Conservation (phyloP, 2,329 filamentous ascomycete species). For the Nemania sp. region DNA sequence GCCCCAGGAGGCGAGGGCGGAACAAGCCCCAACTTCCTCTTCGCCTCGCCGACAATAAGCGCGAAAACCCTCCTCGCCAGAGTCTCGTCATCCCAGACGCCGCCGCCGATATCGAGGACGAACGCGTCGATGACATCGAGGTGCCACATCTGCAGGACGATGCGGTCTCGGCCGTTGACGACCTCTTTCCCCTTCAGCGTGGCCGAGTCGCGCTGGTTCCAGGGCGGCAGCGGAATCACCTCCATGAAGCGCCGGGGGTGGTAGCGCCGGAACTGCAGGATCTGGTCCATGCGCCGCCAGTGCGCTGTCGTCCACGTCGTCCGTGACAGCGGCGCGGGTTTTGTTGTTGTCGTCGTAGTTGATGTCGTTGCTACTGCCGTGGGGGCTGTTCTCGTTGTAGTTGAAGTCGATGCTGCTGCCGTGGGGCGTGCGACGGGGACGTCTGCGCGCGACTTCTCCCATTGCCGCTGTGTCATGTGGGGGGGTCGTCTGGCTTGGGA, state of each 20-base stretch:
- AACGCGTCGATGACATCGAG: constrained; percentile 62
- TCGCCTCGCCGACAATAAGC: constrained; percentile 55
- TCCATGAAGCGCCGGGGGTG: constrained; percentile 46
- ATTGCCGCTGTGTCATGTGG: too few species aligned
- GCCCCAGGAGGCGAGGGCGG: neutral
- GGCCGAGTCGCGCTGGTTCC: constrained; percentile 13
- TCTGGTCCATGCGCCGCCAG: constrained; percentile 56
- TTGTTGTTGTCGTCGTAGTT: too few species aligned
- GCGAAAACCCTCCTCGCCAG: constrained; percentile 58
- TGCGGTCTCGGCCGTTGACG: constrained; percentile 48
- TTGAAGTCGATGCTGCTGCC: neutral
- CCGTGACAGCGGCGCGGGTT: constrained; percentile 42
- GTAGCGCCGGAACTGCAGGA: constrained; percentile 53
- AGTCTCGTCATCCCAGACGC: constrained; percentile 53
- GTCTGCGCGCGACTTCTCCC: neutral
- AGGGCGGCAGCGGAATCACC: constrained; percentile 28
- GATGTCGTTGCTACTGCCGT: neutral
- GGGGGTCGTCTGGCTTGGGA: neutral
- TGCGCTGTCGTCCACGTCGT: constrained; percentile 54
- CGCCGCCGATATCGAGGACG: constrained; percentile 48
- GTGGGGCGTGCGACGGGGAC: neutral
- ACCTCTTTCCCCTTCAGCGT: constrained; percentile 54
- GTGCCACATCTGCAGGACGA: constrained; percentile 59
- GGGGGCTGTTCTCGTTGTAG: too few species aligned
- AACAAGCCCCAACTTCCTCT: constrained; percentile 30